Base-by-base conservation (phyloP, 192 early-diverging fungal species). In the Oehlia diaphana region DNA sequence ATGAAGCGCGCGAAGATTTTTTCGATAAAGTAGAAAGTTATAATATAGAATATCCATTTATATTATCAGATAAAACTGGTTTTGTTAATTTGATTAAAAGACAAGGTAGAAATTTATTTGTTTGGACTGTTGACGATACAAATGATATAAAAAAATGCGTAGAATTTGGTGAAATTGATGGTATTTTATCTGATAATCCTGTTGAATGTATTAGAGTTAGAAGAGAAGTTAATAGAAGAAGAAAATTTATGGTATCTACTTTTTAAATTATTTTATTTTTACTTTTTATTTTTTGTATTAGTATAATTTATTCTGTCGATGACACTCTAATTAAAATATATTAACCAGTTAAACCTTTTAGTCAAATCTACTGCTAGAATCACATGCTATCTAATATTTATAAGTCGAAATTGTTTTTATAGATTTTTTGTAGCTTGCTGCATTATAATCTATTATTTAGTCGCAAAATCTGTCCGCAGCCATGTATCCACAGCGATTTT, bases 101-200 rank as follows among this genome's bases (percentile, higher is more conserved):
- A 5, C 63, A 31, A 9, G 78, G 82, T 23, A 85, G 82, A 72
- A 80, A 76, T 33, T 79, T 87, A 13, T 84, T 81, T 72, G 78
- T 78, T 4, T 87, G 86, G 86, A 87, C 84, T 0, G 80, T 87
- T 44, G 82, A 87, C 37, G 44, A 77, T n/a, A 61, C 63, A 13
- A 72, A 76, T 4, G 81, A 83, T 39, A 82, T 85, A 58, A 77
- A 78, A 39, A 26, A 73, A 14, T 76, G 73, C 50, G 68, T 84
- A 13, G 13, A 49, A 47, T 84, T 79, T 80, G 75, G 78, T 19
- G 19, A 58, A 0, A 71, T 86, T 0, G 83, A 87, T 80, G 86
- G 68, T 50, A 72, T 87, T 26, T 71, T 87, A 67, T 79, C 82
- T 2, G 74, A 87, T 73, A 21, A 84, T 76, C 74, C 82, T 1